Base-by-base conservation (phyloP, 306 rosid species). In the Begonia fuchsioides region DNA sequence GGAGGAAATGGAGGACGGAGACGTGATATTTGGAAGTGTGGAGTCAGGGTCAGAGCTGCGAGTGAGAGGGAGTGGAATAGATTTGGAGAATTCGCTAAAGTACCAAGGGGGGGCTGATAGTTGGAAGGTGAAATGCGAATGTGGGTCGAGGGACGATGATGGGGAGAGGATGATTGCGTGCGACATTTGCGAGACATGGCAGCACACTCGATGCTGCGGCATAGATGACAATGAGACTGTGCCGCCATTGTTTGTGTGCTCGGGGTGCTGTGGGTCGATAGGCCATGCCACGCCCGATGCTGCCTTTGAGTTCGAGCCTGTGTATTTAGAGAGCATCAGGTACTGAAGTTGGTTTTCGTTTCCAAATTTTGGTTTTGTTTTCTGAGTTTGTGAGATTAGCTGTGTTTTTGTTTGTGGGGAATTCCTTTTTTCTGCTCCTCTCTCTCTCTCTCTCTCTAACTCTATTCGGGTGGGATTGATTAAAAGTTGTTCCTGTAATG, bases 101-200 rank as follows among this genome's bases (percentile, higher is more conserved):
- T 74, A 76, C 54, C 79, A 87, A 48, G 75, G 78, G 15, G 67
- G 59, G 9, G 70, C 58, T 5, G 35, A 46, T 13, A 52, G 43
- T 19, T 59, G 59, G 10, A 38, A 52, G 26, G 72, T 90, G 68
- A 76, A 79, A 1, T 81, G 95, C 55, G 51, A 35, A 43, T 84
- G 95, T 74, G 97, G 95, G 39, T 76, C 92, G 1, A 75, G 62
- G 45, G 95, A 84, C 9, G 94, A 84, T 19, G 95, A 84, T 49
- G 97, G 95, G n/a, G 94, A 90, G 39, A 73, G 92, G 32, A 74
- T 80, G 84, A 69, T 90, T 0, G 54, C 66, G 0, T 88, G 95
- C 65, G 97, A 88, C 64, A 88, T 88, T 20, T 90, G 95, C 63
- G 97, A 90, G 44, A 77, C 54, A 52, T 58, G 74, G 87, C 87